Evolutionary conservation across 2,329 filamentous ascomycete species (phyloP), one percentile per base, ranked within the genome.

Genomic region (Onygenales sp.): DNA sequence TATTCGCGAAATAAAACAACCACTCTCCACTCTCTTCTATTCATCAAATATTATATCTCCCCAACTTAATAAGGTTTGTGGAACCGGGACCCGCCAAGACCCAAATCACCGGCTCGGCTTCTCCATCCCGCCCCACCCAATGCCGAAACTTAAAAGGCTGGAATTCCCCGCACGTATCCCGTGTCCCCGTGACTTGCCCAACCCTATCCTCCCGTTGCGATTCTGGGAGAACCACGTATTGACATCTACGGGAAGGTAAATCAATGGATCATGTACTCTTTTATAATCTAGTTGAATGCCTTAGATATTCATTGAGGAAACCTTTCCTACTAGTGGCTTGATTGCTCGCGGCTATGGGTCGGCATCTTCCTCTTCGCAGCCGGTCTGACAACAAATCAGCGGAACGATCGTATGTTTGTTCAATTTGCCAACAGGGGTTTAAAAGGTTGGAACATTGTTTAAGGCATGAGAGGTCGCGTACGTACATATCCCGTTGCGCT

Each of bases 401-500:
- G 14, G 45, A 48, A 13, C 31, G 45, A 10, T 36, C 27, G 10
- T 33, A 48, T 37, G 58, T 60, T 13, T 65, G 63, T 54, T 60
- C 54, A 32, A 60, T 63, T 49, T 69, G 66, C 55, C 58, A 59
- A 33, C 59, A 62, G 47, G 55, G 60, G 13, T 69, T 69, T 58
- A 68, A 68, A 52, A 59, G 66, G 39, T 64, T 60, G 33, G 66
- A 69, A 54, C 66, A 69, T 56, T 67, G 65, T 48, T 60, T 65
- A 51, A 60, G 66, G 32, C 66, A 69, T 54, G 64, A 69, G 54
- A 57, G 66, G 40, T 64, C 63, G 9, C 66, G 61, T 63, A 59
- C 52, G 61, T 57, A 42, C 17, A 34, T 37, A 6, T 14, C 7
- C 32, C 13, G 13, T 48, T 21, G 14, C 4, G 21, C 9, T 11